Evolutionary conservation across 441 rosid genomes (phyloP), one percentile per base, ranked within the genome.

Genomic region (Biscutella laevigata): DNA sequence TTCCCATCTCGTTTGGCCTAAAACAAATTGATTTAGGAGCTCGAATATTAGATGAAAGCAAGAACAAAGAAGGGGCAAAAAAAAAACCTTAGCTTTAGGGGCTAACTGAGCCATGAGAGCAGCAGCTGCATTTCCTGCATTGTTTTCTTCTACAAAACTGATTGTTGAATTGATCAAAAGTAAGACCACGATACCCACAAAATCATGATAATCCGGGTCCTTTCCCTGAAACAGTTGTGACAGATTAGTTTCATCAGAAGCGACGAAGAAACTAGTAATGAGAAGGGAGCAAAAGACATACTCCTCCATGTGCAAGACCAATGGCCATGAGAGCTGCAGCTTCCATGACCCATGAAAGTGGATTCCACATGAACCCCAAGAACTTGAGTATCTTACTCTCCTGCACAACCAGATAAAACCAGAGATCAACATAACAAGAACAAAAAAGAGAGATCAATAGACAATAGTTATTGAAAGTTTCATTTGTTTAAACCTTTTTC

Each of bases 101-200:
- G 82, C 82, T 56, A 81, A 58, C 5, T 80, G 77, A 41, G 87
- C 87, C 87, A 78, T 81, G 28, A 81, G 80, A 48, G 87, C 82
- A 19, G 87, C 82, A 16, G 87, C 82, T 14, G 87, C 87, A 39
- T 81, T 81, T 45, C 82, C 87, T 1, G 84, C 84, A 53, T 78
- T 81, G 76, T 76, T 78, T 67, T 81, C 87, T 68, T 78, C 84
- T 22, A 76, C 25, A 25, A 78, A 81, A 48, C 84, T 78, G 74
- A 78, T 78, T 49, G 87, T 74, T 24, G 84, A 81, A 28, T 81
- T 81, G 33, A 81, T 71, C 47, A 68, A 7, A 19, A 81, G 82
- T 59, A 81, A 50, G 34, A 59, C 67, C 29, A 77, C 36, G 53
- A 81, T 78, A 42, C 84, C 87, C 20, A 71, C 16, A 6, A 81